Evolutionary conservation across 495 filamentous ascomycete species (phyloP).

Genomic region (Staphylotrichum longicolle): DNA sequence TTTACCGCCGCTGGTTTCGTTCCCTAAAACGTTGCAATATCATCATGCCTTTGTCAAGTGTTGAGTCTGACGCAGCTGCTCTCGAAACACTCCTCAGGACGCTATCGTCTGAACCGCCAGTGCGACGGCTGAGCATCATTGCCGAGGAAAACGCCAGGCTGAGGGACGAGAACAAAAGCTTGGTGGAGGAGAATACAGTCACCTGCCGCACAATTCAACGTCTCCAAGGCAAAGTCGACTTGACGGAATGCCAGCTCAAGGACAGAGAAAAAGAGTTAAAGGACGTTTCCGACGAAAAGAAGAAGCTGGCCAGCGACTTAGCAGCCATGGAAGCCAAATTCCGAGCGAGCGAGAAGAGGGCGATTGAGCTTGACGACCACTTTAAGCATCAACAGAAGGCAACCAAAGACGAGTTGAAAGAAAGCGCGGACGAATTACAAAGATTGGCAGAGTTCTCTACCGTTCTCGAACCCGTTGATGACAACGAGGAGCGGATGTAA

Average conservation of each 20-base stretch:
- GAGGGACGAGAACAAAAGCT: not conserved
- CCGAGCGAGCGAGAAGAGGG: not conserved
- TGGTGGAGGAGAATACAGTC: not conserved
- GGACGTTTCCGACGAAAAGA: not conserved
- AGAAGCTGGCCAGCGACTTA: not conserved
- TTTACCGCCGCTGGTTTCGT: no score
- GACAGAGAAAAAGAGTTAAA: not conserved
- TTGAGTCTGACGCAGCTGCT: no score
- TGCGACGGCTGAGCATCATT: not conserved
- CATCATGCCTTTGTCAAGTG: no score
- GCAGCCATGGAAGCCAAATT: not conserved
- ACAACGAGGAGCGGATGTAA: slow-evolving; percentile 8
- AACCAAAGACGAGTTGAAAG: not conserved
- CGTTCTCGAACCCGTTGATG: not conserved
- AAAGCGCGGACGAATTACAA: not conserved
- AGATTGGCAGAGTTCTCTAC: not conserved
- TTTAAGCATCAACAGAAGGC: not conserved
- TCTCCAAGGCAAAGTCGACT: not conserved
- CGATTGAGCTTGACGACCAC: not conserved
- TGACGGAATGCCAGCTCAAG: not conserved
- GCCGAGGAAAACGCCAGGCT: not conserved
- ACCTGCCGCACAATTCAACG: not conserved
- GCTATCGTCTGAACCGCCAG: no score
- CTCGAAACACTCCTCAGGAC: no score
- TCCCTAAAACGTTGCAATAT: no score